Percentiles rank a stretch among this genome's conserved stretches.
These are phyloP conservation scores for Monilinia polystroma DNA, from an alignment of 2,329 filamentous ascomycete species.

Conservation along the genomic window DNA sequence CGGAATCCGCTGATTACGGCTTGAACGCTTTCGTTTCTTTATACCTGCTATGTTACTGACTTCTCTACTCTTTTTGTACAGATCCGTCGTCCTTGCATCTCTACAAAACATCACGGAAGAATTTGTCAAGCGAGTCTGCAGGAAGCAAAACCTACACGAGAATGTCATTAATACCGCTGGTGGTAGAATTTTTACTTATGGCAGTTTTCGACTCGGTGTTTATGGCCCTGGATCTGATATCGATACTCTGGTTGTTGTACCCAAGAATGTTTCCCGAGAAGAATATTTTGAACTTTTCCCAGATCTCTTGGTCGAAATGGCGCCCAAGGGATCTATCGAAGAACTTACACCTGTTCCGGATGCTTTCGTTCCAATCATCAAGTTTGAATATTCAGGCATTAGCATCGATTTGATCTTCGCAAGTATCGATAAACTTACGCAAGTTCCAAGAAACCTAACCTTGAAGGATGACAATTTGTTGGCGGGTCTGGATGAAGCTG, in stretches of 20 bases:
- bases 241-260: constrained; percentile 89
- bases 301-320: constrained; percentile 72
- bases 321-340: constrained; percentile 74
- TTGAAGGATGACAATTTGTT: constrained; percentile 82
- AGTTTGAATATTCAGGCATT: constrained; percentile 86
- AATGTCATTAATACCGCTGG: constrained; percentile 79
- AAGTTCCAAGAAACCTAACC: constrained; percentile 70
- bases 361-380: constrained; percentile 95
- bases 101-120: constrained; percentile 79
- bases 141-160: constrained; percentile 60
- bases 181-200: constrained; percentile 93
- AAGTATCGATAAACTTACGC: constrained; percentile 65
- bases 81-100: constrained; percentile 66
- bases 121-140: constrained; percentile 77
- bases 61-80: constrained; percentile 40
- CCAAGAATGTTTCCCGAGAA: constrained; percentile 81
- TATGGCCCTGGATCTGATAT: constrained; percentile 97
- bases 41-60: constrained; percentile 20
- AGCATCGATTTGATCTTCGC: constrained; percentile 94
- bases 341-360: constrained; percentile 84
- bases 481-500: constrained; percentile 80
- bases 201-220: constrained; percentile 91
- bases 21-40: not conserved
- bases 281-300: constrained; percentile 94
- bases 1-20: not conserved